These are phyloP conservation scores for Pseudopithomyces maydicus DNA, from an alignment of 2,329 filamentous ascomycete genomes.

Conservation along the genomic window DNA sequence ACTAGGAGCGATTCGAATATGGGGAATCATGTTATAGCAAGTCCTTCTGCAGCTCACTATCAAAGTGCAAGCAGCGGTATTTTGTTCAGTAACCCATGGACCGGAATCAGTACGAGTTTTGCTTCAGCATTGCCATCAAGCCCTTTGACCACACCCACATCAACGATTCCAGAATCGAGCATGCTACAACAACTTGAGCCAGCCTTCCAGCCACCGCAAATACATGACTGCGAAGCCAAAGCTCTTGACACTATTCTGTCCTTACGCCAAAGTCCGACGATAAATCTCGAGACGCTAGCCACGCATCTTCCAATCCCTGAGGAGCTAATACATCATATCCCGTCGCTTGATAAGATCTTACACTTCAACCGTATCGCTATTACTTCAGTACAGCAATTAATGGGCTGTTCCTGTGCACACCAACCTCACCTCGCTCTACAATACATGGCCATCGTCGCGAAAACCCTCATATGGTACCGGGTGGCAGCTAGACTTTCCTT, in stretches of 20 bases:
- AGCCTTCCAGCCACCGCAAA: not conserved
- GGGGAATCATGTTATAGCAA: not conserved
- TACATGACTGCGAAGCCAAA: conserved; percentile 9
- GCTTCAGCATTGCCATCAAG: not conserved
- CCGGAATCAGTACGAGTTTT: not conserved
- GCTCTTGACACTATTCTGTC: conserved; percentile 1
- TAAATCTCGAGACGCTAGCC: not conserved
- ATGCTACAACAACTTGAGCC: not conserved
- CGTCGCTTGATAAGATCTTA: conserved; percentile 3
- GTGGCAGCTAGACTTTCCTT: not conserved
- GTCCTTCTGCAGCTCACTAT: not conserved
- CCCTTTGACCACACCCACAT: not conserved
- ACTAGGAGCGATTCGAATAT: no score
- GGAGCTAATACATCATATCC: not conserved
- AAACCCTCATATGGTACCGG: conserved; percentile 3
- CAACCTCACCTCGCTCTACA: conserved; percentile 2
- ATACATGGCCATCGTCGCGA: conserved; percentile 2
- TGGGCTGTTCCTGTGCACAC: conserved; percentile 6
- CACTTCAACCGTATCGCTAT: not conserved
- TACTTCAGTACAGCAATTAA: not conserved
- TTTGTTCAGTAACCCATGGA: not conserved
- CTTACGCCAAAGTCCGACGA: not conserved
- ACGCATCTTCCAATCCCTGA: not conserved
- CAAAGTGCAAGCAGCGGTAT: not conserved
- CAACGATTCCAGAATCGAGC: not conserved